Evolutionary conservation across 106 monocot genomes (phyloP), one percentile per base, ranked within the genome.

Genomic region (Allium cepa): DNA sequence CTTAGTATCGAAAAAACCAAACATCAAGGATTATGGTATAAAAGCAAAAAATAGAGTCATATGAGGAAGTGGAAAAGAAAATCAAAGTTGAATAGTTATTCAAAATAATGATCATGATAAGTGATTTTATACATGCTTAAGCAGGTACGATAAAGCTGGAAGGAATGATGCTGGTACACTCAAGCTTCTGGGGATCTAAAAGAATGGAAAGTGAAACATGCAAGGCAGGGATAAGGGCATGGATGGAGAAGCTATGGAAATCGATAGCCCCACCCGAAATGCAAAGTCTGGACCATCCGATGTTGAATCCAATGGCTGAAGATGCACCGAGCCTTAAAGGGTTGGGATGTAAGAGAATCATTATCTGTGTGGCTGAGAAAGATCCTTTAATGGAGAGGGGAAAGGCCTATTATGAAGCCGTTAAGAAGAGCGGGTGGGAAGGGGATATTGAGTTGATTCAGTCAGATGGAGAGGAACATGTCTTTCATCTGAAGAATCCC

Each of bases 181-280:
- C 78, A 3, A 66, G 52, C 60, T 72, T 78, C 62, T 78, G 78
- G 72, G 78, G 78, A 49, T 46, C 57, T 46, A 18, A 67, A 53
- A 16, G 17, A 45, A 50, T 72, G 12, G 62, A 56, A 10, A 11
- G 22, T 4, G 57, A 69, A 62, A 66, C 46, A n/a, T 26, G 1
- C 9, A 45, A 52, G n/a, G 7, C 10, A 3, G 7, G 11, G 53
- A 18, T 12, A 8, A 26, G 49, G 58, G 58, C 10, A 11, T 26
- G 8, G 3, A 49, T 53, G 28, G 78, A 66, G 9, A 8, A 13
- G 65, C 65, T 71, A 58, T 77, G 77, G 77, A 64, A 28, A 46
- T 36, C 26, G 55, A 14, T 68, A 56, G 46, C 45, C 50, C 11
- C 53, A 45, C 55, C 64, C 63, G 62, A 47, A 56, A 16, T 26